These are phyloP conservation scores for Backusella westeae DNA, from an alignment of 192 early-diverging fungal species.

Conservation along the genomic window DNA sequence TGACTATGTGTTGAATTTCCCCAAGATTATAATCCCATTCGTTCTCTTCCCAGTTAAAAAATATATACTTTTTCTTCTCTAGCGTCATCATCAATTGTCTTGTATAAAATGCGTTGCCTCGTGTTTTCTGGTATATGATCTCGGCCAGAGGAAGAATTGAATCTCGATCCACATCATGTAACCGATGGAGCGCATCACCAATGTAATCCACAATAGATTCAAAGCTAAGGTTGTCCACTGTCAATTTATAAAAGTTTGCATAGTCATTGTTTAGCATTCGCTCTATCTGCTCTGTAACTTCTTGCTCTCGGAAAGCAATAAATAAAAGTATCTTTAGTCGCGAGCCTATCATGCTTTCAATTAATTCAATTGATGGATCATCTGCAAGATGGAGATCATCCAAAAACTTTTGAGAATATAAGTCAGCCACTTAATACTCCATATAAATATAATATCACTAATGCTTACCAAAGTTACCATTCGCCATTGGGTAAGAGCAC, in stretches of 20 bases:
- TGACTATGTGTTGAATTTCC: constrained; percentile 20
- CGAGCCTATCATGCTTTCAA: constrained; percentile 21
- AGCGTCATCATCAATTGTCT: constrained; percentile 19
- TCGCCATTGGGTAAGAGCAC: constrained; percentile 23
- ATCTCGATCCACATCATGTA: not conserved
- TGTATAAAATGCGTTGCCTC: constrained; percentile 32
- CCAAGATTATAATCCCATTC: constrained; percentile 31
- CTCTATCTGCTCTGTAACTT: not conserved
- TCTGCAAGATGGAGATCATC: constrained; percentile 37
- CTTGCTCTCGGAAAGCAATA: constrained; percentile 24
- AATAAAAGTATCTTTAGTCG: constrained; percentile 25
- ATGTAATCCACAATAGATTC: constrained; percentile 24
- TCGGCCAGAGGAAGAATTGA: constrained; percentile 22
- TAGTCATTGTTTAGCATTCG: constrained; percentile 12
- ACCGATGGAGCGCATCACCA: constrained; percentile 21
- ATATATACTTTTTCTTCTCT: constrained; percentile 32
- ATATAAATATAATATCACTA: not conserved
- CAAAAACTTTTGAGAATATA: constrained; percentile 16
- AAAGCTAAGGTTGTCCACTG: constrained; percentile 14
- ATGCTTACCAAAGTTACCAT: constrained; percentile 32
- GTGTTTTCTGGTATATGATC: constrained; percentile 24
- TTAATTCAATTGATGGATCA: constrained; percentile 29
- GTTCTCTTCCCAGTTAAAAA: constrained; percentile 35
- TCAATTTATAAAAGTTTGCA: constrained; percentile 9
- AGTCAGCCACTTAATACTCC: not conserved